Conservation (phyloP, 805 yeast genomes). For the Kregervanrija fluxuum region DNA sequence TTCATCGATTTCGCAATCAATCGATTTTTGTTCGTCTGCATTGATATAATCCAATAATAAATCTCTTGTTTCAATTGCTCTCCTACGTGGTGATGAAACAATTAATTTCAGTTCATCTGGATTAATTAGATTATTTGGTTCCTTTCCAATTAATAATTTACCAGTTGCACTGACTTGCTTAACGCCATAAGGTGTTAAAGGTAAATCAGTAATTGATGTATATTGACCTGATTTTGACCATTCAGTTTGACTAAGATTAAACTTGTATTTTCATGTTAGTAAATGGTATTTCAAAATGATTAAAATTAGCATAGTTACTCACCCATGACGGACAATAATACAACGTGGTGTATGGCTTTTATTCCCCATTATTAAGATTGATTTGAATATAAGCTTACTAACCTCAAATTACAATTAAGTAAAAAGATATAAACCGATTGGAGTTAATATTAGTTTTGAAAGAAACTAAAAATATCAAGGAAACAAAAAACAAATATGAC, state of each 20-base stretch:
- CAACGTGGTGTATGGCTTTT: slow-evolving; percentile 53
- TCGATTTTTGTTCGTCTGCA: slow-evolving; percentile 32
- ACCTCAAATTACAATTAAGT: too few species aligned
- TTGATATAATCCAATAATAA: slow-evolving; percentile 48
- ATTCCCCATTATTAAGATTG: slow-evolving; percentile 4
- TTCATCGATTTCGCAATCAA: slow-evolving; percentile 46
- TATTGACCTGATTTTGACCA: slow-evolving; percentile 95
- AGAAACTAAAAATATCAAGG: too few species aligned
- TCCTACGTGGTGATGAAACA: slow-evolving; percentile 70
- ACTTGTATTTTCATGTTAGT: background rate
- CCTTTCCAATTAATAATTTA: slow-evolving; percentile 50
- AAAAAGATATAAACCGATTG: too few species aligned
- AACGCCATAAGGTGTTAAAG: slow-evolving; percentile 71
- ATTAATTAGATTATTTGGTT: slow-evolving; percentile 47
- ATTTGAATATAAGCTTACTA: background rate
- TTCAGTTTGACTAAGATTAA: slow-evolving; percentile 57
- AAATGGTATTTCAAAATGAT: background rate
- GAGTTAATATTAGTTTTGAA: too few species aligned
- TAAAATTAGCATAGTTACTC: slow-evolving; percentile 6
- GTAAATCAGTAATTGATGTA: slow-evolving; percentile 80
- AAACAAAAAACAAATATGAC: background rate
- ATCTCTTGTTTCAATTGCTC: slow-evolving; percentile 73
- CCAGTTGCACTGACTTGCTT: slow-evolving; percentile 74
- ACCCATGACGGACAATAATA: slow-evolving; percentile 69
- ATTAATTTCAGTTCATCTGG: slow-evolving; percentile 57